phyloP scores from a whole-genome alignment of 225 moss, liverwort and hornwort species.

The Physcomitrellopsis africana region DNA sequence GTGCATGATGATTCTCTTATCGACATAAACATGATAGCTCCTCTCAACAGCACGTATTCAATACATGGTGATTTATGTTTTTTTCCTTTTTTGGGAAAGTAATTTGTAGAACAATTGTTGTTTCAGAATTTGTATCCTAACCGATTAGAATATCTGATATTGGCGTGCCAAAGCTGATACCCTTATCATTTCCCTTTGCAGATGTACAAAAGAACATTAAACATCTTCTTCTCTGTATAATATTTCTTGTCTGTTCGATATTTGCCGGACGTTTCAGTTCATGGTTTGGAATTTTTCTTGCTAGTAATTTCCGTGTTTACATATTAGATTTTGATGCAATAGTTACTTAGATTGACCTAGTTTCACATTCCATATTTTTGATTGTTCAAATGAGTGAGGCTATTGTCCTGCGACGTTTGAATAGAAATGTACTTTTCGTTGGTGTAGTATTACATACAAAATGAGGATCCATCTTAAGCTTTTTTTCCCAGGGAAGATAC shows the following conservation, averaged over 20 bases:
- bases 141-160: constrained; percentile 9
- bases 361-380: no score
- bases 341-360: no score
- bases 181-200: neutral
- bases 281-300: constrained; percentile 10
- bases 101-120: constrained; percentile 7
- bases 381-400: no score
- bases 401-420: no score
- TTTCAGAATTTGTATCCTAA: neutral
- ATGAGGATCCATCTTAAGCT: neutral
- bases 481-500: constrained; percentile 7
- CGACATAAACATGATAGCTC: constrained; percentile 27
- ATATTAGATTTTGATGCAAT: no score
- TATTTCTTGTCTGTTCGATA: neutral
- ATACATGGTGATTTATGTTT: constrained; percentile 36
- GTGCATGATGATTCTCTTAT: constrained; percentile 76
- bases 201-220: no score
- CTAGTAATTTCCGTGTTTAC: neutral
- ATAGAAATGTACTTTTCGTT: no score
- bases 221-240: neutral
- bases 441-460: no score
- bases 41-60: constrained; percentile 24
- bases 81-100: constrained; percentile 12
- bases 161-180: neutral
- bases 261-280: constrained; percentile 1